These are phyloP conservation scores for Talaromyces borbonicus DNA, from an alignment of 495 filamentous ascomycete species.

Conservation along the genomic window DNA sequence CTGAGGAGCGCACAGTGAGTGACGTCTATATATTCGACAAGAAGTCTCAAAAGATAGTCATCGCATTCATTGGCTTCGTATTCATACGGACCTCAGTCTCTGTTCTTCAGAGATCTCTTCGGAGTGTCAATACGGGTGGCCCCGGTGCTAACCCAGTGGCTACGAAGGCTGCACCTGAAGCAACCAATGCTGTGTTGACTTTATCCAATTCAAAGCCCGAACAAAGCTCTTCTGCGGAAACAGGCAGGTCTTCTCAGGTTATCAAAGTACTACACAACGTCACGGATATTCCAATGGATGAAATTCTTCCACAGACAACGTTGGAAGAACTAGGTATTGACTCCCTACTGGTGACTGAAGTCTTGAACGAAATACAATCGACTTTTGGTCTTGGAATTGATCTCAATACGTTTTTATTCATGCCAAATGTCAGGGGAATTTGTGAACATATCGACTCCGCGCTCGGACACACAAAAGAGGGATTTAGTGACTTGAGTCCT, in stretches of 20 bases:
- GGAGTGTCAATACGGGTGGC: slow-evolving; percentile 3
- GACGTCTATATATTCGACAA: slow-evolving; percentile 42
- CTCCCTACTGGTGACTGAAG: slow-evolving; percentile 14
- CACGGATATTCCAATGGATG: slow-evolving; percentile 16
- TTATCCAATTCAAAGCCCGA: too few relatives aligned
- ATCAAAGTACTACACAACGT: slow-evolving; percentile 9
- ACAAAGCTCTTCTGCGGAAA: background rate
- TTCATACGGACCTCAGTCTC: slow-evolving; percentile 21
- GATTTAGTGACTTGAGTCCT: background rate
- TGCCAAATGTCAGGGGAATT: slow-evolving; percentile 4
- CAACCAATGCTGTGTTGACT: too few relatives aligned
- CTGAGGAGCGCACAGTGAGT: slow-evolving; percentile 15
- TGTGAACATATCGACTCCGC: slow-evolving; percentile 5
- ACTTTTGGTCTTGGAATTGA: slow-evolving; percentile 13
- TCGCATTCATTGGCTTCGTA: slow-evolving; percentile 21
- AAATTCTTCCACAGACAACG: slow-evolving; percentile 10
- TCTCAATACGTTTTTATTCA: slow-evolving; percentile 8
- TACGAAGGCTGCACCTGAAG: background rate
- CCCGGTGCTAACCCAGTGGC: slow-evolving; percentile 1
- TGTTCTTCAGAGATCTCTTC: slow-evolving; percentile 25
- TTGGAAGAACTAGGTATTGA: slow-evolving; percentile 13
- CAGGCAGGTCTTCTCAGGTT: background rate
- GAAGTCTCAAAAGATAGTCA: slow-evolving; percentile 36
- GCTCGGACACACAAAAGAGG: background rate
- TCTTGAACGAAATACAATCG: slow-evolving; percentile 15